Evolutionary conservation across 176 grass and related monocot genomes (phyloP).

Genomic region (Canna indica): DNA sequence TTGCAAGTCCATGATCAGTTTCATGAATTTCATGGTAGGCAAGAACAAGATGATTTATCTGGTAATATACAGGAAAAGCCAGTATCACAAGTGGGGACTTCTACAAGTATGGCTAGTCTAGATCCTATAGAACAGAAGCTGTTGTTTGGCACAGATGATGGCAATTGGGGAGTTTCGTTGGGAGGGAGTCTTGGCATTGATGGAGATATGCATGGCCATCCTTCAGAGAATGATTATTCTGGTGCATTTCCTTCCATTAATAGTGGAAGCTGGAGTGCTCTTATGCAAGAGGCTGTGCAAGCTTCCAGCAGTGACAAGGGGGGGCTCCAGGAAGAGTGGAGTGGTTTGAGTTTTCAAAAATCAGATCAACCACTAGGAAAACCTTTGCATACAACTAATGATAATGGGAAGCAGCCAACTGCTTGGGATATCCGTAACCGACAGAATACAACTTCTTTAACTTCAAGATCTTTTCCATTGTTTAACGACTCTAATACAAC

Average conservation of each 20-base stretch:
- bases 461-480: conserved; percentile 14
- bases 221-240: conserved; percentile 15
- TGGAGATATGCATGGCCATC: conserved; percentile 15
- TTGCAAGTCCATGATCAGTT: conserved; percentile 22
- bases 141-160: conserved; percentile 35
- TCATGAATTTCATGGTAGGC: conserved; percentile 20
- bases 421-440: conserved; percentile 3
- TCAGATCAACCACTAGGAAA: background rate
- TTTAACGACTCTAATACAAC: conserved; percentile 11
- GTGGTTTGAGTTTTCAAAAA: conserved; percentile 23
- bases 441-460: conserved; percentile 11
- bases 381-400: conserved; percentile 8
- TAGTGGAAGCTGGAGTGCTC: conserved; percentile 45
- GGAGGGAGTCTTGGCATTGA: conserved; percentile 9
- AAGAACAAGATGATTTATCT: conserved; percentile 17
- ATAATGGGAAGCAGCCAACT: conserved; percentile 6
- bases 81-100: background rate
- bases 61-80: conserved; percentile 17
- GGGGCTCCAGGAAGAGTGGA: conserved; percentile 28
- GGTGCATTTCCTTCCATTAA: conserved; percentile 28
- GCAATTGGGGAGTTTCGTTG: conserved; percentile 10
- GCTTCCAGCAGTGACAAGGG: conserved; percentile 34
- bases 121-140: conserved; percentile 44
- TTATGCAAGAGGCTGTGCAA: conserved; percentile 48
- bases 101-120: conserved; percentile 25